Base-by-base conservation (phyloP, 495 filamentous ascomycete genomes). In the Penicillium pulvis region DNA sequence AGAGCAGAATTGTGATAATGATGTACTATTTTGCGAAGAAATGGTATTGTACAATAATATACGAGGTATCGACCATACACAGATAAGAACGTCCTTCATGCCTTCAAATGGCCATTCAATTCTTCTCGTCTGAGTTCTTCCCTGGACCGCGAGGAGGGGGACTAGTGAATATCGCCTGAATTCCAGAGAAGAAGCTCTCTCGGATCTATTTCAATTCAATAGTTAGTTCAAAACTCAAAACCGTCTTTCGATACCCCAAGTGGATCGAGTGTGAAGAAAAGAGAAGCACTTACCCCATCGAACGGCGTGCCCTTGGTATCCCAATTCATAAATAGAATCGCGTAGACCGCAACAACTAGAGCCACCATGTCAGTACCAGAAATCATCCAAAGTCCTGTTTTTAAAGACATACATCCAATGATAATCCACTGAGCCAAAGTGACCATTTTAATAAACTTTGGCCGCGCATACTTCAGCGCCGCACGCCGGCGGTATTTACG, bases 281-380 rank as follows among this genome's bases (percentile, higher is more conserved):
- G 30, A 43, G 16, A 54, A 19, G 51, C 12, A 70, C 71, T 63
- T 50, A 79, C 74, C 52, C 74, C 82, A 55, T 85, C 77, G 68
- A 91, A 89, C 2, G 87, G 86, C 45, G 82, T 79, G 24, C 79
- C 77, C 54, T 82, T 79, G 16, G 79, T 74, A 57, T 81, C 81
- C 86, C 86, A 92, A 55, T 96, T 87, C 83, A 92, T 84, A 62
- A 90, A 92, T 9, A 96, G 77, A 26, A 92, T 77, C 6, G 83
- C 77, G 68, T 93, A 96, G n/a, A 85, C 68, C 12, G 88, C 28
- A 9, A 93, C 82, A 67, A 81, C 89, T 92, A 68, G 30, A 45
- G 60, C 12, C 46, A 51, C 44, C 56, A 52, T 24, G 52, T 66
- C 52, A 58, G 59, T 45, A 24, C 26, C 14, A 55, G 1, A 7